phyloP scores from a whole-genome alignment of 352 stramenopile genomes.

The Phytophthora europaea region DNA sequence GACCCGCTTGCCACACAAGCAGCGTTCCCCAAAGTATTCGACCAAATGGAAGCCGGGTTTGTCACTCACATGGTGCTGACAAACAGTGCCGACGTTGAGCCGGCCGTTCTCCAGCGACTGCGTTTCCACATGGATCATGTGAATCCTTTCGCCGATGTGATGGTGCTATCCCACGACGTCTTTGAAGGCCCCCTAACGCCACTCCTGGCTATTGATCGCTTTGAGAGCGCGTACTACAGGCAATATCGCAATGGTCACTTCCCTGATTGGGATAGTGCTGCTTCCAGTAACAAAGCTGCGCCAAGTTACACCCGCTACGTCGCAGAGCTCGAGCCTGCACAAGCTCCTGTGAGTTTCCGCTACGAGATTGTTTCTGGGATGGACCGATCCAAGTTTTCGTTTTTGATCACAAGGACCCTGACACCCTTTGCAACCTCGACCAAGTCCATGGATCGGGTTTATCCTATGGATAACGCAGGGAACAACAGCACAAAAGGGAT shows the following conservation, averaged over 20 bases:
- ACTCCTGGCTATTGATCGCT: constrained; percentile 64
- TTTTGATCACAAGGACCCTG: constrained; percentile 49
- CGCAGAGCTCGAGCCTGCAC: constrained; percentile 38
- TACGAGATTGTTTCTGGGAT: constrained; percentile 64
- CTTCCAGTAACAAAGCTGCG: background rate
- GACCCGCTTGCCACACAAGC: constrained; percentile 46
- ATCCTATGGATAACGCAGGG: constrained; percentile 33
- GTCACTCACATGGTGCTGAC: constrained; percentile 74
- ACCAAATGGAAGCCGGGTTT: constrained; percentile 74
- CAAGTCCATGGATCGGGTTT: constrained; percentile 60
- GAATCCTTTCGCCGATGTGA: constrained; percentile 80
- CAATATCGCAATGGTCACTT: constrained; percentile 62
- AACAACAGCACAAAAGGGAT: constrained; percentile 53
- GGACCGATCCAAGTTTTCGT: constrained; percentile 66
- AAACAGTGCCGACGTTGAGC: constrained; percentile 54
- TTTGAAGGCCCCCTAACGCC: constrained; percentile 72
- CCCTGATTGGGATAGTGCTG: constrained; percentile 46
- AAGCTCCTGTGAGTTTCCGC: constrained; percentile 43
- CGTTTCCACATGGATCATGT: constrained; percentile 72
- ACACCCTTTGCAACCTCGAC: constrained; percentile 60
- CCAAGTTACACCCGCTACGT: constrained; percentile 35
- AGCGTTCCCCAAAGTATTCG: constrained; percentile 72
- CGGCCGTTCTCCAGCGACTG: constrained; percentile 54
- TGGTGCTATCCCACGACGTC: constrained; percentile 67
- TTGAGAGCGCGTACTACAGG: constrained; percentile 68